These are phyloP conservation scores for Yueomyces sp. DNA, from an alignment of 805 yeast species.

Conservation along the genomic window DNA sequence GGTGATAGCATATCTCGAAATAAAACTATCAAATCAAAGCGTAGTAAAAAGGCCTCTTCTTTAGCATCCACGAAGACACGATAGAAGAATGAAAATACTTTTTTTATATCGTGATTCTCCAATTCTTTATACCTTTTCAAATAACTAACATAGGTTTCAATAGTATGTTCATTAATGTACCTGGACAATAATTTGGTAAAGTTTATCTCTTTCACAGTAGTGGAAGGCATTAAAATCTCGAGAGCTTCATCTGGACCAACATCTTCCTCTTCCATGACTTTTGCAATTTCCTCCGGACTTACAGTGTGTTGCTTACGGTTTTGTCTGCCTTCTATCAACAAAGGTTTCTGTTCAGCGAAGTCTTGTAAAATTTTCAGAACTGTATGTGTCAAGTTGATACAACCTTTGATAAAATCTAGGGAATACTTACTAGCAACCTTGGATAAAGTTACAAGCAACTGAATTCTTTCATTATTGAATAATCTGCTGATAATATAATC, in stretches of 20 bases:
- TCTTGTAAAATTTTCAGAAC: slow-evolving; percentile 55
- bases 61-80: slow-evolving; percentile 53
- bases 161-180: slow-evolving; percentile 35
- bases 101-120: slow-evolving; percentile 42
- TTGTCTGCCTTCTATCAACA: slow-evolving; percentile 35
- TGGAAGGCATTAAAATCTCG: slow-evolving; percentile 12
- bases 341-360: slow-evolving; percentile 35
- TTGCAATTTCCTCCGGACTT: slow-evolving; percentile 23
- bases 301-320: slow-evolving; percentile 19
- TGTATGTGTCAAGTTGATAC: slow-evolving; percentile 52
- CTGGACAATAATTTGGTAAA: slow-evolving; percentile 12
- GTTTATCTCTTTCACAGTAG: slow-evolving; percentile 8
- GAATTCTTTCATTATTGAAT: slow-evolving; percentile 52
- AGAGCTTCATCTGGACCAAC: slow-evolving; percentile 22
- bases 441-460: slow-evolving; percentile 44
- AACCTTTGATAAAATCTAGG: slow-evolving; percentile 42
- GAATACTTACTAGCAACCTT: slow-evolving; percentile 52
- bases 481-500: slow-evolving; percentile 49
- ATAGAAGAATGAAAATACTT: slow-evolving; percentile 58
- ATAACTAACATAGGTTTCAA: slow-evolving; percentile 52
- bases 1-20: slow-evolving; percentile 41
- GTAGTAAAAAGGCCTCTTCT: slow-evolving; percentile 40
- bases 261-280: slow-evolving; percentile 23
- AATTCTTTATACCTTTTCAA: slow-evolving; percentile 52
- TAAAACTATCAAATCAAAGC: slow-evolving; percentile 61